These are phyloP conservation scores for Populus trichocarpa DNA, from an alignment of 441 rosid genomes.

Conservation along the genomic window DNA sequence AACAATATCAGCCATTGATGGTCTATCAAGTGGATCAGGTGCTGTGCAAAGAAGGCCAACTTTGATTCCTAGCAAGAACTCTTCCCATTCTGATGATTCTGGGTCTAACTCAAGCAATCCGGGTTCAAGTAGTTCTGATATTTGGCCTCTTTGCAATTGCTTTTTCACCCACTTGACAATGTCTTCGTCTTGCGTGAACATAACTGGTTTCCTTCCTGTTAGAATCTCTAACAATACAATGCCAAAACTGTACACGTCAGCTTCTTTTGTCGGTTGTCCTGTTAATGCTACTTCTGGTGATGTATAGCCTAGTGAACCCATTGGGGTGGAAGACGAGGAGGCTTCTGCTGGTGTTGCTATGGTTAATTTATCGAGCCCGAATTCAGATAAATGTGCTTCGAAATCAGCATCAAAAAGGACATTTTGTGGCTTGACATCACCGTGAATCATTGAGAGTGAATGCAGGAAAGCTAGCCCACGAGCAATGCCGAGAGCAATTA, in stretches of 20 bases:
- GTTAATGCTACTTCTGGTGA: conserved; percentile 73
- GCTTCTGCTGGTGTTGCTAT: conserved; percentile 51
- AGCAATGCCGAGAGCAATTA: conserved; percentile 88
- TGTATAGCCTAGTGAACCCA: conserved; percentile 77
- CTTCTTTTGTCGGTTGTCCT: conserved; percentile 68
- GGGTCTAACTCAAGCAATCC: conserved; percentile 95
- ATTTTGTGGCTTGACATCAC: conserved; percentile 79
- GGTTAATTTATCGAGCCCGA: conserved; percentile 66
- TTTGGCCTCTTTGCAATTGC: conserved; percentile 88
- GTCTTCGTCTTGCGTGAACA: conserved; percentile 93
- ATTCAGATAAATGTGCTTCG: conserved; percentile 76
- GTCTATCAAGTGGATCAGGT: conserved; percentile 85
- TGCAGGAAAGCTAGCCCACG: conserved; percentile 88
- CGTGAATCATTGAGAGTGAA: conserved; percentile 80
- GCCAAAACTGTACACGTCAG: conserved; percentile 93
- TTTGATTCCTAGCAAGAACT: conserved; percentile 90
- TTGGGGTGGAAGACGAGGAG: conserved; percentile 60
- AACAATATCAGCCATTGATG: conserved; percentile 82
- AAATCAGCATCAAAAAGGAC: conserved; percentile 77
- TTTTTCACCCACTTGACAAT: conserved; percentile 99
- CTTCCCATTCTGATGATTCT: conserved; percentile 99
- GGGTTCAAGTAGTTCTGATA: conserved; percentile 80
- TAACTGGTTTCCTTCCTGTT: conserved; percentile 85
- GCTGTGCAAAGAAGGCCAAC: conserved; percentile 96
- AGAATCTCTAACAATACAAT: conserved; percentile 82